phyloP scores from a whole-genome alignment of 495 filamentous ascomycete genomes.

The Rusavskia elegans region DNA sequence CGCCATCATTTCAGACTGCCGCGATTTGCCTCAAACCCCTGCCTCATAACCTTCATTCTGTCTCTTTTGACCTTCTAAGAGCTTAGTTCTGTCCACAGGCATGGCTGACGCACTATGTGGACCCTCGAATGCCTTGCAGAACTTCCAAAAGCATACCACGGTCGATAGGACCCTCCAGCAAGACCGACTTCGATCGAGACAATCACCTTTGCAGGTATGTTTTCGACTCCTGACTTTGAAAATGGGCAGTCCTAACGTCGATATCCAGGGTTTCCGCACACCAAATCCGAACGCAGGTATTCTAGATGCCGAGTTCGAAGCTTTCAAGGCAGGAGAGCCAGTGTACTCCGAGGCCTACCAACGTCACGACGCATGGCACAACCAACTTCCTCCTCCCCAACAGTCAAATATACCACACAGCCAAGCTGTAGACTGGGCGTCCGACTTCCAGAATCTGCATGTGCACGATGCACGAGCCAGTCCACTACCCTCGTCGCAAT shows the following conservation, averaged over 20 bases:
- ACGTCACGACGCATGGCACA: conserved; percentile 3
- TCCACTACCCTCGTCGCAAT: conserved; percentile 20
- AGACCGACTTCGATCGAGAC: conserved; percentile 47
- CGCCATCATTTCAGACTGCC: no score
- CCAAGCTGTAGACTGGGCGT: conserved; percentile 24
- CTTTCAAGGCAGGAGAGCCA: conserved; percentile 46
- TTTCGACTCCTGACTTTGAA: neutral
- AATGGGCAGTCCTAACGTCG: conserved; percentile 6
- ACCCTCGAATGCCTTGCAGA: conserved; percentile 76
- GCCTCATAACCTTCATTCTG: no score
- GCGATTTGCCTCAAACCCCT: no score
- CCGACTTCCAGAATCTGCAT: conserved; percentile 34
- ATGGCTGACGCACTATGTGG: conserved; percentile 82
- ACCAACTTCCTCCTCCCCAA: conserved; percentile 7
- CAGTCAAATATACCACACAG: conserved; percentile 8
- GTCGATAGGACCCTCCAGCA: conserved; percentile 73
- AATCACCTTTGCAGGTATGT: conserved; percentile 38
- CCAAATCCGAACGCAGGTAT: conserved; percentile 35
- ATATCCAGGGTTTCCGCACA: conserved; percentile 44
- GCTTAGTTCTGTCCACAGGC: neutral
- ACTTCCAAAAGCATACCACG: conserved; percentile 64
- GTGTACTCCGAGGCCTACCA: conserved; percentile 12
- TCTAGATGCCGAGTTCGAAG: conserved; percentile 53
- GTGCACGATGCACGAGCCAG: conserved; percentile 22
- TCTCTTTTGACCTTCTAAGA: no score